Evolutionary conservation across 345 rosid species (phyloP).

Genomic region (Iberis pinnata): DNA sequence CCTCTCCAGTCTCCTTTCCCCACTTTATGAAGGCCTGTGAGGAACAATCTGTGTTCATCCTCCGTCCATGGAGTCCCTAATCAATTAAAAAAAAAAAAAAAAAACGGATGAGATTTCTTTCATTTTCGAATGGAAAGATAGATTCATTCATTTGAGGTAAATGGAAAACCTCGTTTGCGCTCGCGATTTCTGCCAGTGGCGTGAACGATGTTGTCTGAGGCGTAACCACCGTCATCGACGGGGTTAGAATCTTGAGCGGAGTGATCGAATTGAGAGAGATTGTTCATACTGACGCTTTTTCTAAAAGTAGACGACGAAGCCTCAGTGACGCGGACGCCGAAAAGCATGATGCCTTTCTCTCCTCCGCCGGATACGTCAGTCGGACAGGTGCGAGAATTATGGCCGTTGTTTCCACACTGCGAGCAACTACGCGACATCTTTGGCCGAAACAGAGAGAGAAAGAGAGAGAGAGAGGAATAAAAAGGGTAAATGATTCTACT

Average conservation of each 20-base stretch:
- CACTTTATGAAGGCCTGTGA: slow-evolving; percentile 57
- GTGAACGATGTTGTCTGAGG: slow-evolving; percentile 68
- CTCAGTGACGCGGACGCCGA: slow-evolving; percentile 58
- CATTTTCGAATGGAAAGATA: background rate
- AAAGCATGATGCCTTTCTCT: slow-evolving; percentile 57
- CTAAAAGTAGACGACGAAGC: slow-evolving; percentile 49
- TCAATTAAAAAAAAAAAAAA: background rate
- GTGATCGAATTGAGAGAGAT: slow-evolving; percentile 56
- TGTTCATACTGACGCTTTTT: slow-evolving; percentile 64
- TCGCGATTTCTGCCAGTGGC: slow-evolving; percentile 57
- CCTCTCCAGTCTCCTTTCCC: slow-evolving; percentile 90
- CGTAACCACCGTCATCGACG: slow-evolving; percentile 45
- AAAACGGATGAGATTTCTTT: background rate
- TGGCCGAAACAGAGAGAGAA: slow-evolving; percentile 9
- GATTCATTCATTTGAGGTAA: too few species aligned
- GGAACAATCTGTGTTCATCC: slow-evolving; percentile 60
- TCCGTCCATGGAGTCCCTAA: slow-evolving; percentile 81
- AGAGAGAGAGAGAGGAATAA: background rate
- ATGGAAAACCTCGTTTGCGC: slow-evolving; percentile 75
- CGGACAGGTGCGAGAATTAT: slow-evolving; percentile 49
- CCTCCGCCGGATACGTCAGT: slow-evolving; percentile 10
- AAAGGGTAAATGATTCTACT: background rate
- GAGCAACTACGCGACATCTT: slow-evolving; percentile 54
- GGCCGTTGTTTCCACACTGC: slow-evolving; percentile 68
- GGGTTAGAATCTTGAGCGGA: slow-evolving; percentile 40